A percentile compares a stretch with the other conserved stretches of the same genome.
These are phyloP conservation scores for Oryza coarctata DNA, from an alignment of 176 grass and related monocot genomes.

Conservation along the genomic window DNA sequence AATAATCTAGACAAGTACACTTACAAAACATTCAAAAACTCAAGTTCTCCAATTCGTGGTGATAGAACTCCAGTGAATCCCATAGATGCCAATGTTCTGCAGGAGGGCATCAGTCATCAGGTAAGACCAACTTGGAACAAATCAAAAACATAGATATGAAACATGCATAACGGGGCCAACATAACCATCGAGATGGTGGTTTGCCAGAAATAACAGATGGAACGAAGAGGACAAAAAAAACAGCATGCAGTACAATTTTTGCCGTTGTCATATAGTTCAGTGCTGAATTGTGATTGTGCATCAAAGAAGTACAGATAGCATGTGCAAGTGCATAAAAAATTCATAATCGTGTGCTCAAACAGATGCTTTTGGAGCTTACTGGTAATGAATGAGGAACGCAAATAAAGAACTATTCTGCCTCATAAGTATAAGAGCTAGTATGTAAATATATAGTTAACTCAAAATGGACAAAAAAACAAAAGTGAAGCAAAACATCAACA, in stretches of 20 bases:
- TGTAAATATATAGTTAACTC: not conserved
- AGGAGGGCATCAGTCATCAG: conserved; percentile 26
- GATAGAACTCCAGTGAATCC: conserved; percentile 90
- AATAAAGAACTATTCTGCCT: conserved; percentile 14
- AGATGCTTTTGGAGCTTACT: conserved; percentile 13
- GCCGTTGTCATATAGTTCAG: not conserved
- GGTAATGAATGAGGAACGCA: conserved; percentile 9
- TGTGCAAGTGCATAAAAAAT: not conserved
- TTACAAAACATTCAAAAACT: conserved; percentile 89
- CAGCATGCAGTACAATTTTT: not conserved
- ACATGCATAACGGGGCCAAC: not conserved
- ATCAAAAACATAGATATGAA: not conserved
- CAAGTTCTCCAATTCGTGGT: conserved; percentile 82
- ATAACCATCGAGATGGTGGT: not conserved
- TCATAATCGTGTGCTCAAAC: not conserved
- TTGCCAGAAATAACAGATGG: conserved; percentile 1
- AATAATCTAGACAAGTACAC: conserved; percentile 26
- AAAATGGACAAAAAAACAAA: not conserved
- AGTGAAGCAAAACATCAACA: conserved; percentile 10
- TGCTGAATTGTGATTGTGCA: conserved; percentile 5
- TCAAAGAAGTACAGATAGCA: not conserved
- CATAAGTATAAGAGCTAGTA: not conserved
- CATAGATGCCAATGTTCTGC: conserved; percentile 91
- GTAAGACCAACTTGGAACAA: conserved; percentile 14
- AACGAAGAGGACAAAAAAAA: not conserved